A percentile compares a stretch with the other conserved stretches of the same genome.
These are phyloP conservation scores for Podospora bellae-mahoneyi DNA, from an alignment of 495 filamentous ascomycete species.

Conservation along the genomic window DNA sequence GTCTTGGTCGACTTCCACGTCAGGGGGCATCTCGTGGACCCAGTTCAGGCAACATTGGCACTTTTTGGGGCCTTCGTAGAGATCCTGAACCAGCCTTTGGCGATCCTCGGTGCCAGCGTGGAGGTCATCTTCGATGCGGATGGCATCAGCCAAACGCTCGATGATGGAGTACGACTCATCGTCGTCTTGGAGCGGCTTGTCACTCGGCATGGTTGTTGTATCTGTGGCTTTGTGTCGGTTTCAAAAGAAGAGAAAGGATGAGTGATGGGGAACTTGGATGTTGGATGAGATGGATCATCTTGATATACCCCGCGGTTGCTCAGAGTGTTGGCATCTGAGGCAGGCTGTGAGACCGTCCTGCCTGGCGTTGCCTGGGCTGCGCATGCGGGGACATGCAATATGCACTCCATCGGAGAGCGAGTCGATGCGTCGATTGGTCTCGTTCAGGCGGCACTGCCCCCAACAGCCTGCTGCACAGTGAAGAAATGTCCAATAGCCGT, in stretches of 20 bases:
- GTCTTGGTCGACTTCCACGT: slow-evolving; percentile 17
- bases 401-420: neutral
- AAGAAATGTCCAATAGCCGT: no score
- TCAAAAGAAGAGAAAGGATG: neutral
- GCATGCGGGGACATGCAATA: neutral
- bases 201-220: neutral
- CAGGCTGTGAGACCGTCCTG: neutral
- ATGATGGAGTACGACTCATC: slow-evolving; percentile 27
- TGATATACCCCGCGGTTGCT: neutral
- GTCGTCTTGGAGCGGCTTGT: slow-evolving; percentile 3
- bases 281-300: neutral
- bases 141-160: slow-evolving; percentile 25
- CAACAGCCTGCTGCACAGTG: neutral
- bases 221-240: neutral
- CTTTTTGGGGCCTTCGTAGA: slow-evolving; percentile 31
- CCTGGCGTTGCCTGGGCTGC: neutral
- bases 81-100: slow-evolving; percentile 23
- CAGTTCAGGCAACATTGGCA: slow-evolving; percentile 35
- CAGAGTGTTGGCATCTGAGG: neutral
- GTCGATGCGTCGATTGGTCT: neutral
- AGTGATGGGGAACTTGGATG: neutral
- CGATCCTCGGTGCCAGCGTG: slow-evolving; percentile 21
- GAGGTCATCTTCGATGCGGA: slow-evolving; percentile 21
- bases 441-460: neutral
- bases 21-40: slow-evolving; percentile 27